phyloP scores from a whole-genome alignment of 352 stramenopile genomes.

The Globisporangium barbulae region DNA sequence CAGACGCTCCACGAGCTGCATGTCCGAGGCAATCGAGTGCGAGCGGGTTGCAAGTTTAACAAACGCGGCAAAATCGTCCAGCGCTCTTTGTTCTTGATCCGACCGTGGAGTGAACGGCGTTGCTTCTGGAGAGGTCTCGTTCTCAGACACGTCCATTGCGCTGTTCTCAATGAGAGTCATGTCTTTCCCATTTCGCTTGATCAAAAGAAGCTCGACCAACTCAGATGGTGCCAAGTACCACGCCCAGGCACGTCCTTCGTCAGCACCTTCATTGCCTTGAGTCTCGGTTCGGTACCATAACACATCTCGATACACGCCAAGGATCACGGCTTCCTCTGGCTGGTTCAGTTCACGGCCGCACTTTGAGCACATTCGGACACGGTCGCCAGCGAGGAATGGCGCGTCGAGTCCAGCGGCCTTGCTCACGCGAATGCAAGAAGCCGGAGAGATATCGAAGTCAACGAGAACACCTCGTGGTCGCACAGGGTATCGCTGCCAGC shows the following conservation, averaged over 20 bases:
- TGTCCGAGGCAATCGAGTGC: constrained; percentile 68
- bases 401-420: constrained; percentile 84
- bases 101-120: constrained; percentile 44
- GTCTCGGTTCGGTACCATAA: constrained; percentile 96
- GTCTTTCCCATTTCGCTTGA: constrained; percentile 80
- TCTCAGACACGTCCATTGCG: constrained; percentile 59
- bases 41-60: constrained; percentile 54
- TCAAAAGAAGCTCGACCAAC: constrained; percentile 74
- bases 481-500: constrained; percentile 76
- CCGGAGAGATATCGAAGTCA: constrained; percentile 91
- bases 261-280: constrained; percentile 94
- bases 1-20: constrained; percentile 82
- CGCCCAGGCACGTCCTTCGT: constrained; percentile 90
- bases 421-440: constrained; percentile 88
- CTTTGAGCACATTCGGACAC: constrained; percentile 92
- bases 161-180: constrained; percentile 85
- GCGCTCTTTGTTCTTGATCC: constrained; percentile 43
- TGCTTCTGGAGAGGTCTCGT: constrained; percentile 28
- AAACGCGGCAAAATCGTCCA: constrained; percentile 52
- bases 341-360: constrained; percentile 94
- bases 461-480: constrained; percentile 88
- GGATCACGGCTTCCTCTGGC: constrained; percentile 94
- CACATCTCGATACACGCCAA: constrained; percentile 90
- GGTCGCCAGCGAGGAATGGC: constrained; percentile 92
- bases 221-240: constrained; percentile 96